Conservation (phyloP, 2,329 filamentous ascomycete genomes). For the Trichoderma brevicompactum region DNA sequence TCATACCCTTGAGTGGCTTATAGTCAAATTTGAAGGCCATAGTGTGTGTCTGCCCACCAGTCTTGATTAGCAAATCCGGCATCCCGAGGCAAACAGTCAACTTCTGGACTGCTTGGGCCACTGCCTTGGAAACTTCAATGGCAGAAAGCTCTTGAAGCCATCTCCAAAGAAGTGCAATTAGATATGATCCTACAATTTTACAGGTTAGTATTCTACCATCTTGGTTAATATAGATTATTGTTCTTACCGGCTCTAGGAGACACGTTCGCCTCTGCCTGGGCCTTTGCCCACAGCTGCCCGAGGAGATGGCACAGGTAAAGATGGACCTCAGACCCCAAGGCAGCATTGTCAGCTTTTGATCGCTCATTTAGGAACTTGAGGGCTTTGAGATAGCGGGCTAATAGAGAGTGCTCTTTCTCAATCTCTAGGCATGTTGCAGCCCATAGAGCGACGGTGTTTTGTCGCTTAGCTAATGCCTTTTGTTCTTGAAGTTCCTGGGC, state of each 20-base stretch:
- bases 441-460: conserved; percentile 6
- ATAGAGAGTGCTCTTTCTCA: conserved; percentile 49
- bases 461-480: conserved; percentile 34
- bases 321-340: conserved; percentile 42
- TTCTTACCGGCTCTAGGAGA: conserved; percentile 14
- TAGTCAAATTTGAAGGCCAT: conserved; percentile 21
- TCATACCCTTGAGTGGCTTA: conserved; percentile 7
- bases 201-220: background rate
- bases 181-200: conserved; percentile 31
- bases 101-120: conserved; percentile 29
- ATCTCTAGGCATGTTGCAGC: conserved; percentile 41
- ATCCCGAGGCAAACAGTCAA: conserved; percentile 23
- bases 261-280: background rate
- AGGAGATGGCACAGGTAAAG: conserved; percentile 46
- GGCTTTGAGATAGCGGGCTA: conserved; percentile 53
- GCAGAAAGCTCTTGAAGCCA: conserved; percentile 33
- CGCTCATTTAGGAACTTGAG: conserved; percentile 53
- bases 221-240: too few species aligned
- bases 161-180: conserved; percentile 36
- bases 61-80: background rate
- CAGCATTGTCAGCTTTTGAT: conserved; percentile 39
- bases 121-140: conserved; percentile 28
- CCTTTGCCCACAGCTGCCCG: conserved; percentile 30
- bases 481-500: conserved; percentile 43
- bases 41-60: background rate